Evolutionary conservation across 1,284 basidiomycete species (phyloP).

Genomic region (Crucibulum cyathiforme): DNA sequence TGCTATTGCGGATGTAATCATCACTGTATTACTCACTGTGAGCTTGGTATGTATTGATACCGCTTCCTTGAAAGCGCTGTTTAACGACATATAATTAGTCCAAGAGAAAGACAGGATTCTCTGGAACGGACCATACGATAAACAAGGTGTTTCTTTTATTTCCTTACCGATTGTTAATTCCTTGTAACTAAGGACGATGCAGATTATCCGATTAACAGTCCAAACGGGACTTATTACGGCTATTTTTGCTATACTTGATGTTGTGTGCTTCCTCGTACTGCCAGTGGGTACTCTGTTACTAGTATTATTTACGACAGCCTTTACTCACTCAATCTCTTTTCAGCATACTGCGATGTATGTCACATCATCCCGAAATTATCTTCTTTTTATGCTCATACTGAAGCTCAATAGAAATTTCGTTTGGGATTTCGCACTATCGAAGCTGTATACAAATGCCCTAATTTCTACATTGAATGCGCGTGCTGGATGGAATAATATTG

Average conservation of each 20-base stretch:
- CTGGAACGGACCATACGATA: slow-evolving; percentile 30
- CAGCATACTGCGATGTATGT: slow-evolving; percentile 25
- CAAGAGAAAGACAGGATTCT: slow-evolving; percentile 30
- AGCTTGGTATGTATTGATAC: slow-evolving; percentile 27
- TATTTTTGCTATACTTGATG: slow-evolving; percentile 32
- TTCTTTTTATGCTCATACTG: background rate
- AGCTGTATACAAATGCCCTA: slow-evolving; percentile 32
- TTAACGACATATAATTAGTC: slow-evolving; percentile 14
- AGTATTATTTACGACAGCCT: background rate
- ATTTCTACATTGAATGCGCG: slow-evolving; percentile 33
- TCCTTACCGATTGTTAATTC: background rate
- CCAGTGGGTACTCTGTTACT: slow-evolving; percentile 19
- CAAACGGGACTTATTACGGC: slow-evolving; percentile 42
- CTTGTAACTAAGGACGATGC: background rate
- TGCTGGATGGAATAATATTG: slow-evolving; percentile 14
- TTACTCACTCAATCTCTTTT: background rate
- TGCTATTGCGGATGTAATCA: slow-evolving; percentile 43
- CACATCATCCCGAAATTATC: background rate
- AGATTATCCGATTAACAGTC: slow-evolving; percentile 33
- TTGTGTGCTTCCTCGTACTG: slow-evolving; percentile 35
- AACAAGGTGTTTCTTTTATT: slow-evolving; percentile 21
- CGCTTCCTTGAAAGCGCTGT: background rate
- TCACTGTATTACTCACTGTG: slow-evolving; percentile 35
- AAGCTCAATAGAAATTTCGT: slow-evolving; percentile 22
- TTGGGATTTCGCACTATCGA: slow-evolving; percentile 29